Evolutionary conservation across 2,329 filamentous ascomycete species (phyloP), one percentile per base, ranked within the genome.

Genomic region (Fusarium mexicanum): DNA sequence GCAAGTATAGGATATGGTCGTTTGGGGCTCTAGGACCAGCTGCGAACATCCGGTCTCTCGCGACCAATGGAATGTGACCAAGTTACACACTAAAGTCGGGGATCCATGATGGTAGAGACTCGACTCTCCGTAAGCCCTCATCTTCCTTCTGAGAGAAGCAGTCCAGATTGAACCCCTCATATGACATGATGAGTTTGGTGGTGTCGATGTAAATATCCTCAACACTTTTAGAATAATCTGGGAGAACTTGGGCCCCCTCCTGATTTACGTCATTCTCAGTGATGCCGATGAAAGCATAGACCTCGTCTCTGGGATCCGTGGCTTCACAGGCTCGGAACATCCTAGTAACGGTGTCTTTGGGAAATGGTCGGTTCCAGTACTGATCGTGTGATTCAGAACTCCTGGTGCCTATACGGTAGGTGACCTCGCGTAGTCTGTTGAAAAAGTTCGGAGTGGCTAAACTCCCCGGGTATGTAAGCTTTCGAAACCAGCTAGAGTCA

Each of bases 361-460:
- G 14, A n/a, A 50, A 4, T 6, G 47, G 22, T 6, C 4, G 47
- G 0, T 33, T 33, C 22, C 29, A 33, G 6, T 33, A 17, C 20
- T 33, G 0, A 12, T 33, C 47, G 8, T n/a, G 8, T 9, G 6
- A 2, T 10, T 16, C 2, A 14, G 4, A 48, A 5, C 22, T 31
- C 8, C 26, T 9, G 13, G 8, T 48, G 20, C 47, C 29, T 31
- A 48, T 13, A 22, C 46, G 13, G 10, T 33, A n/a, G 8, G 1
- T 11, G 20, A 33, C 5, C 20, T 8, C 4, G 12, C 1, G 0
- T 22, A 48, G 12, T 5, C 7, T 9, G 1, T 5, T 16, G 20
- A 48, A 48, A 31, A 48, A 48, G 18, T 9, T 16, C 7, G 46
- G 46, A 22, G 11, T 14, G 18, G 10, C 37, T 6, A 38, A 18